Evolutionary conservation across 306 rosid genomes (phyloP), one percentile per base, ranked within the genome.

Genomic region (Begonia peltatifolia): DNA sequence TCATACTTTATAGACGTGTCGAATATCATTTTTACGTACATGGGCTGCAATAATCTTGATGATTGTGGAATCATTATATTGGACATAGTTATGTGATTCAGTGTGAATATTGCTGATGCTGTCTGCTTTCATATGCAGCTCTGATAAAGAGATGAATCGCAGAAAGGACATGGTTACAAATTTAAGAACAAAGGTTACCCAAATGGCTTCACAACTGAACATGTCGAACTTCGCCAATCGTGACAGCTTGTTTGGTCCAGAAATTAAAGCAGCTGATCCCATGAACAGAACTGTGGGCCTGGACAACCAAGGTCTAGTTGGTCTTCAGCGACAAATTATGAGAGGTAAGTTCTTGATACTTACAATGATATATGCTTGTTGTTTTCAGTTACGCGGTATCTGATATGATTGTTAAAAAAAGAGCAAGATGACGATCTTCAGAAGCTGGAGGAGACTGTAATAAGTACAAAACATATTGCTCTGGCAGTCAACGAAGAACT

Each of bases 371-470:
- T 14, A 44, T 44, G 48, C 6, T 30, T 30, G 9, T 30, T 30
- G 38, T 30, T 30, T 30, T 30, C 38, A 30, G 38, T 30, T 5
- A 30, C 8, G 38, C 38, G 38, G 38, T 10, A 10, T 44, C 48
- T n/a, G 48, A 13, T 56, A 61, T 55, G 69, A 35, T 52, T 54
- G 51, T 60, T 30, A 65, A 50, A 47, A 71, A 56, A 94, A 92
- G 96, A 92, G 71, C 99, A 92, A 92, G 99, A 86, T 11, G 94
- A 86, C 38, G 96, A 90, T 66, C 96, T 92, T 53, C 96, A 79
- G 79, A 92, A 82, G 62, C 73, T 92, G 75, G 99, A 90, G 80
- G 88, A 74, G 64, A 92, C 93, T 52, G 92, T 92, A 55, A 43
- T 69, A 50, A 90, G 99, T 77, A 90, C 99, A 18, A 92, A 92